Evolutionary conservation across 2,329 filamentous ascomycete genomes (phyloP).

Genomic region (Graphiopsis chlorocephala): DNA sequence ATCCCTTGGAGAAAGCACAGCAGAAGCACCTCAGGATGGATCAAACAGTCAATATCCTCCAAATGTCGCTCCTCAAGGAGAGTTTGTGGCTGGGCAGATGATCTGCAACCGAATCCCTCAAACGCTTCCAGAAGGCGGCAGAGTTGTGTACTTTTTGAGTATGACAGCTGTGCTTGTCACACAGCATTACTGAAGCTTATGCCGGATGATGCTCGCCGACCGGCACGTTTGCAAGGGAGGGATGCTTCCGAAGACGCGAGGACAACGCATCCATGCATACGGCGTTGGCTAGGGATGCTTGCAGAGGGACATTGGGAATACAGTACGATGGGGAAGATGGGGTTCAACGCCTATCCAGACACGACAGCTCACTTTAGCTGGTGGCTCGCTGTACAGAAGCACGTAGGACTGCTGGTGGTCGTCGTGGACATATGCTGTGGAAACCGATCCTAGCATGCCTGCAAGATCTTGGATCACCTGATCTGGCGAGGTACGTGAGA

Average conservation of each 20-base stretch:
- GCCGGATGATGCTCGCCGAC: slow-evolving; percentile 11
- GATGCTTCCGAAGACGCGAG: background rate
- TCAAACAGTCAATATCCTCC: background rate
- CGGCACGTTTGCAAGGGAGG: slow-evolving; percentile 11
- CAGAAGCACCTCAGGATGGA: background rate
- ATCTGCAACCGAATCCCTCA: slow-evolving; percentile 2
- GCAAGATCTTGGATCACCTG: background rate
- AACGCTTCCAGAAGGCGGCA: slow-evolving; percentile 14
- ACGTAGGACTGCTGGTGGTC: background rate
- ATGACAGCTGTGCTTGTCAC: slow-evolving; percentile 6
- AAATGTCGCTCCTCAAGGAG: background rate
- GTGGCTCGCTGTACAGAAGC: background rate
- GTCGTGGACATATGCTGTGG: background rate
- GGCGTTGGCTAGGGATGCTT: slow-evolving; percentile 1
- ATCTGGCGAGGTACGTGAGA: slow-evolving; percentile 1
- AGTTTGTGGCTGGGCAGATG: background rate
- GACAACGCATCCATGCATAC: slow-evolving; percentile 14
- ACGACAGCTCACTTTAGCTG: background rate
- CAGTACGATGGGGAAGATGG: background rate
- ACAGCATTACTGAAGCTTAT: slow-evolving; percentile 9
- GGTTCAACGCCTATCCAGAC: background rate
- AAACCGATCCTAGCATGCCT: background rate
- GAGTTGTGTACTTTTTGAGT: background rate
- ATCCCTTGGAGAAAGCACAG: background rate
- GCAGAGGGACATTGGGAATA: background rate